These are phyloP conservation scores for Plenodomus lindquistii DNA, from an alignment of 2,329 filamentous ascomycete genomes.

Conservation along the genomic window DNA sequence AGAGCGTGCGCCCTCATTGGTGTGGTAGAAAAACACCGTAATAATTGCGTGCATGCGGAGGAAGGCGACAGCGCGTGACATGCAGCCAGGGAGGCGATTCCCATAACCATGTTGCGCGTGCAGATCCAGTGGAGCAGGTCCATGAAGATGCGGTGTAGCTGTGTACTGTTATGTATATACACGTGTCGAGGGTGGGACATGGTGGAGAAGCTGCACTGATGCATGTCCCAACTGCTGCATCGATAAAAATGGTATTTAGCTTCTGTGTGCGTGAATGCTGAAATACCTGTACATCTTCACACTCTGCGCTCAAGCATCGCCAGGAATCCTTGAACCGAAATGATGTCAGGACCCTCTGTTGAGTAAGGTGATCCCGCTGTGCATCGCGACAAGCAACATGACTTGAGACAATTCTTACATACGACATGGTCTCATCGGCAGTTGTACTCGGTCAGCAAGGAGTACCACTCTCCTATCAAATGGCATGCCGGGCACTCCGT, in stretches of 20 bases:
- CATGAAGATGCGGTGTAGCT: slow-evolving; percentile 24
- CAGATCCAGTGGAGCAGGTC: slow-evolving; percentile 3
- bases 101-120: not conserved
- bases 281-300: no score
- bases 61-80: slow-evolving; percentile 17
- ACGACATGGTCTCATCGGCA: not conserved
- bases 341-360: slow-evolving; percentile 5
- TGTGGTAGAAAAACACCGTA: not conserved
- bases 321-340: no score
- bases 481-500: not conserved
- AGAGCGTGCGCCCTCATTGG: not conserved
- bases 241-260: not conserved
- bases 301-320: no score
- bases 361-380: not conserved
- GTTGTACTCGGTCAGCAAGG: not conserved
- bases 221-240: not conserved
- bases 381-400: slow-evolving; percentile 6
- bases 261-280: not conserved
- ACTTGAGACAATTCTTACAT: slow-evolving; percentile 3
- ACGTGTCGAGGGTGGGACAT: slow-evolving; percentile 28
- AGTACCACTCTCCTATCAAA: not conserved
- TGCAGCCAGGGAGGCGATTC: not conserved
- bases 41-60: slow-evolving; percentile 21
- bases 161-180: slow-evolving; percentile 11
- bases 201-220: slow-evolving; percentile 1